phyloP scores from a whole-genome alignment of 2,329 filamentous ascomycete species.

The Sclerotinia borealis region DNA sequence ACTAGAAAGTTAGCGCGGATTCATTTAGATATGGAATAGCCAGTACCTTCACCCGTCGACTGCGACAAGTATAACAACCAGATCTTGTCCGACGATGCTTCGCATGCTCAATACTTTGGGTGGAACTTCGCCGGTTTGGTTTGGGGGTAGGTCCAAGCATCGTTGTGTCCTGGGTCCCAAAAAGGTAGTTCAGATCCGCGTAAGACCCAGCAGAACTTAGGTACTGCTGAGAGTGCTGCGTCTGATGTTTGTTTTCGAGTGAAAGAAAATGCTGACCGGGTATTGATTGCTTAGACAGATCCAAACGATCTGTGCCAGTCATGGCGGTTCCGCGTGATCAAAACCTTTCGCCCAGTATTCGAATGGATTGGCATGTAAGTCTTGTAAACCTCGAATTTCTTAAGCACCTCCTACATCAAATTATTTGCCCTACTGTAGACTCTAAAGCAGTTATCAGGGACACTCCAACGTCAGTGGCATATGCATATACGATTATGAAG shows the following conservation, averaged over 20 bases:
- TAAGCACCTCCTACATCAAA: constrained; percentile 1
- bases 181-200: constrained; percentile 29
- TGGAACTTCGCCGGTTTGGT: constrained; percentile 29
- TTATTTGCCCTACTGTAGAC: not conserved
- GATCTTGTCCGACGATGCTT: constrained; percentile 92
- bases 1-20: constrained; percentile 48
- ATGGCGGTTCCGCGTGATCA: not conserved
- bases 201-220: constrained; percentile 9
- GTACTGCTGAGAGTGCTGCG: constrained; percentile 3
- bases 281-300: not conserved
- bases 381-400: not conserved
- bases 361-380: not conserved
- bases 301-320: not conserved
- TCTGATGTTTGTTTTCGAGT: not conserved
- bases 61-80: constrained; percentile 88
- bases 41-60: constrained; percentile 72
- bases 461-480: not conserved
- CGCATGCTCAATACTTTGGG: constrained; percentile 41
- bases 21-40: not conserved
- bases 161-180: constrained; percentile 26
- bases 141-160: constrained; percentile 28
- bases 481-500: not conserved
- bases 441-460: not conserved
- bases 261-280: not conserved
- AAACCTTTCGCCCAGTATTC: not conserved